These are phyloP conservation scores for Exophiala alcalophila DNA, from an alignment of 2,329 filamentous ascomycete genomes.

Conservation along the genomic window DNA sequence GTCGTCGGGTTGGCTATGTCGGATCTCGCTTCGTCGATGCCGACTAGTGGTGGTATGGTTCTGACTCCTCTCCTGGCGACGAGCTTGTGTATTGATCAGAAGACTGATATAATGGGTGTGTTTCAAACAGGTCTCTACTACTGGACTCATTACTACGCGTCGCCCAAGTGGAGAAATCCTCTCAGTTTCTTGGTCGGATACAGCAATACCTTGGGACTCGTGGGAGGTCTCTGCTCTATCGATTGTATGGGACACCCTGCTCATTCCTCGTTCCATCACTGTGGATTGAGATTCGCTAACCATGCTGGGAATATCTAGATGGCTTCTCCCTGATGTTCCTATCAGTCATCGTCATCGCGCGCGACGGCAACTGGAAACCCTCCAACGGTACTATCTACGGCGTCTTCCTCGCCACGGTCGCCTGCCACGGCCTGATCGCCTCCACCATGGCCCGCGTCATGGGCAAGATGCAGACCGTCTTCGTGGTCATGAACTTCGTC, in stretches of 20 bases:
- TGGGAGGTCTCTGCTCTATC: conserved; percentile 62
- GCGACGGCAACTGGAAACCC: conserved; percentile 56
- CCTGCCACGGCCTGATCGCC: conserved; percentile 55
- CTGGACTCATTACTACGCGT: conserved; percentile 60
- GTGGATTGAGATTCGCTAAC: too few species aligned
- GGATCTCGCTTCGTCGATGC: conserved; percentile 51
- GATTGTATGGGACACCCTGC: conserved; percentile 44
- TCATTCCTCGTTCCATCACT: conserved; percentile 22
- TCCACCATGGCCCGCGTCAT: conserved; percentile 55
- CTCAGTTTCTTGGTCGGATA: conserved; percentile 61
- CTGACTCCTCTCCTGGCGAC: too few species aligned
- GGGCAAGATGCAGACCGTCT: conserved; percentile 57
- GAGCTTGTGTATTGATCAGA: too few species aligned
- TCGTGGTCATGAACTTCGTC: conserved; percentile 55
- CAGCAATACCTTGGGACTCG: conserved; percentile 58
- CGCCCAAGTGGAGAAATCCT: conserved; percentile 54
- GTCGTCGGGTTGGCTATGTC: conserved; percentile 60
- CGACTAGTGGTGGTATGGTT: conserved; percentile 57
- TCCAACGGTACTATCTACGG: conserved; percentile 57
- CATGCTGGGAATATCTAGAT: conserved; percentile 30
- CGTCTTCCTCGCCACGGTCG: conserved; percentile 54
- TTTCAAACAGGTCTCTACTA: conserved; percentile 58
- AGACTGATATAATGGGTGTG: too few species aligned
- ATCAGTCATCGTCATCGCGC: conserved; percentile 56
- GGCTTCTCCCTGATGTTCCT: conserved; percentile 58